Evolutionary conservation across 2,329 filamentous ascomycete genomes (phyloP), one percentile per base, ranked within the genome.

Genomic region (Talaromyces sp.): DNA sequence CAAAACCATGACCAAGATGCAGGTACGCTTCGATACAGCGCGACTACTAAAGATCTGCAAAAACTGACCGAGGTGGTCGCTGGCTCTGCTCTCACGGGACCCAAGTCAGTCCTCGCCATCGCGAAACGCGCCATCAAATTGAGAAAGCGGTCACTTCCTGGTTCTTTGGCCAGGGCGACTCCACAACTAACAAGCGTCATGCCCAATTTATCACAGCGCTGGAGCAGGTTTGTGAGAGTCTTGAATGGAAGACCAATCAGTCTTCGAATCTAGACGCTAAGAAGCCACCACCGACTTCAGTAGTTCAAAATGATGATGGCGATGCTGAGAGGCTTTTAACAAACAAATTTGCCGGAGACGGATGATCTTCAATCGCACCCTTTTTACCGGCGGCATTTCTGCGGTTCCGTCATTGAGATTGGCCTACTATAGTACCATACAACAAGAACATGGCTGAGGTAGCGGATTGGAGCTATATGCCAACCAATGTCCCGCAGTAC

Each of bases 391-490:
- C 15, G 67, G 66, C 25, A 67, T 63, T 47, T 61, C 54, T 49
- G 29, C 62, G 31, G 25, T 53, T 54, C 67, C 70, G 61, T 73
- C n/a, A 61, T n/a, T n/a, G 68, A 74, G 8, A 49, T 70, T 15
- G 70, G 70, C 65, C 66, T 72, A 61, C 69, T 71, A 67, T 73
- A 71, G 66, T 72, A 61, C 69, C 72, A 67, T 73, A 71, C 68
- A 72, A 74, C 65, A 67, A 71, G 49, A 31, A 72, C 51, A 69
- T 72, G 68, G 71, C 71, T n/a, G 70, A 73, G 66, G 29, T 72
- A 60, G 72, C 70, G 25, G 69, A 74, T 3, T 71, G 67, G 67
- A 69, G 68, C 43, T 73, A 71, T 67, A 0, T 72, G 13, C 64
- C 69, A 62, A 71, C 69, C 1, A 49, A 19, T 60, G 60, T 66